Evolutionary conservation across 495 filamentous ascomycete species (phyloP), one percentile per base, ranked within the genome.

Genomic region (Amphirosellinia nigrospora): DNA sequence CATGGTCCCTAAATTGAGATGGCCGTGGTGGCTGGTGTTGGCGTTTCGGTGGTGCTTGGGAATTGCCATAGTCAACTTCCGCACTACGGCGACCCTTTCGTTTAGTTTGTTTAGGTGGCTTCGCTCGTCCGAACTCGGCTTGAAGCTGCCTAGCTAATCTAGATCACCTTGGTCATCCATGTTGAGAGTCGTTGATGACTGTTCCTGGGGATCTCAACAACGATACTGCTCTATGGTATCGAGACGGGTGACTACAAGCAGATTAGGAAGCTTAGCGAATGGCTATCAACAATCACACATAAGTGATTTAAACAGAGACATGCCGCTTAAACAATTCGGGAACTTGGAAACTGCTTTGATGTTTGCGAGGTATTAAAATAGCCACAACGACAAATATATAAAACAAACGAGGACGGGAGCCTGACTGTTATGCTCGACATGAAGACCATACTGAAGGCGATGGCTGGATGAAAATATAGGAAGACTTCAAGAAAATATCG

Each of bases 81-180:
- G 28, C 10, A 15, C n/a, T n/a, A n/a, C 13, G 41, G 9, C 52
- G 39, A 21, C 43, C 43, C 16, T 23, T 36, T 30, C 21, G 43
- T 23, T 45, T 55, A 9, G 45, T 16, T 21, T 5, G 3, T 55
- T 69, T 62, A 9, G n/a, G n/a, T n/a, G n/a, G n/a, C n/a, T n/a
- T n/a, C n/a, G 43, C 7, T 11, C 19, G 32, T 0, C n/a, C 9
- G 15, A 69, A 69, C 11, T 69, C 67, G 4, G 67, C 45, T 19
- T 63, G 67, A 1, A 69, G 59, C 58, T 53, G 13, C 19, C 23
- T 62, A n/a, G 67, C 67, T 13, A 69, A 8, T 2, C 15, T 19
- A 11, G 8, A 34, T 69, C 67, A 0, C 67, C 67, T 9, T 9
- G 34, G 43, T 23, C 19, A 55, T 9, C 58, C 67, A 69, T 69